Evolutionary conservation across 495 filamentous ascomycete genomes (phyloP).

Genomic region (Penicillium tannophilum): DNA sequence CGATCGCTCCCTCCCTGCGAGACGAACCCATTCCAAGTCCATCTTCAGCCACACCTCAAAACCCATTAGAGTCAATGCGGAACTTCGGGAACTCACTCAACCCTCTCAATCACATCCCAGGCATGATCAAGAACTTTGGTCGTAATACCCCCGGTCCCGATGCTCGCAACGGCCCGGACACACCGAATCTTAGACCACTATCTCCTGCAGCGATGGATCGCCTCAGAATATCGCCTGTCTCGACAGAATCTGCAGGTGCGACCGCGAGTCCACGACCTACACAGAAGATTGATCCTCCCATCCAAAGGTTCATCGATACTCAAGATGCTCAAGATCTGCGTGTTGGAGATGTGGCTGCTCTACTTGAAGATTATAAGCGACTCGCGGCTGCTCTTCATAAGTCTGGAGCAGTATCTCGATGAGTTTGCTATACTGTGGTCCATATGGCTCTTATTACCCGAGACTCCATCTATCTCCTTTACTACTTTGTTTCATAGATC

Average conservation of each 20-base stretch:
- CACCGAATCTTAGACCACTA: conserved; percentile 23
- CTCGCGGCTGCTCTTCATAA: conserved; percentile 55
- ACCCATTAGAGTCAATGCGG: conserved; percentile 79
- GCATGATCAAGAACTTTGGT: conserved; percentile 78
- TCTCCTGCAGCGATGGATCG: conserved; percentile 36
- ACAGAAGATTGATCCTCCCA: conserved; percentile 66
- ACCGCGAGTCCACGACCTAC: conserved; percentile 17
- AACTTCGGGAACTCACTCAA: conserved; percentile 82
- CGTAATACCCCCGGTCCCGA: conserved; percentile 47
- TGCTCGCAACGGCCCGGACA: not conserved
- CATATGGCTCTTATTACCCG: not conserved
- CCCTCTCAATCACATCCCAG: conserved; percentile 74
- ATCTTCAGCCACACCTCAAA: conserved; percentile 32
- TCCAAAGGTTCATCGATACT: conserved; percentile 78
- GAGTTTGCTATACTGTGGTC: not conserved
- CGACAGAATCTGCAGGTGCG: conserved; percentile 22
- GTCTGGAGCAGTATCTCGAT: conserved; percentile 37
- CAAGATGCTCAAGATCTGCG: conserved; percentile 76
- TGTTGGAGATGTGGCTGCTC: conserved; percentile 76
- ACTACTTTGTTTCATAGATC: not conserved
- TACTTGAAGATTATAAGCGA: conserved; percentile 86
- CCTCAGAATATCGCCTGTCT: conserved; percentile 30
- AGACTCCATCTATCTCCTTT: not conserved
- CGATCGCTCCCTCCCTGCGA: conserved; percentile 27
- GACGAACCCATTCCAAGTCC: conserved; percentile 30